These are phyloP conservation scores for Diplodia mutila DNA, from an alignment of 2,329 filamentous ascomycete species.

Conservation along the genomic window DNA sequence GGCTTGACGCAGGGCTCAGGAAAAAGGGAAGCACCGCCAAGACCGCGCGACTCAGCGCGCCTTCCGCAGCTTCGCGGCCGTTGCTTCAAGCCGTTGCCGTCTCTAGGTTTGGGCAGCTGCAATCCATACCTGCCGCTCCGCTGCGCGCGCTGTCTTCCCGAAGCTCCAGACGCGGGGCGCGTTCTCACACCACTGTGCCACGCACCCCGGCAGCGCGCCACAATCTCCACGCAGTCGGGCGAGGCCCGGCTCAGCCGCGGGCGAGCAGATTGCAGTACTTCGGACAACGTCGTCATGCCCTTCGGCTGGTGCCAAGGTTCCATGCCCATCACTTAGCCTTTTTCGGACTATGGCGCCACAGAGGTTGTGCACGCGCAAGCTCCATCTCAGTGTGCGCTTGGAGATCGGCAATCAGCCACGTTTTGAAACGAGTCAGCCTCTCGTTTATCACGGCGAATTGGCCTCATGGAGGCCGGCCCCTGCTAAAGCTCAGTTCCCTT, in stretches of 20 bases:
- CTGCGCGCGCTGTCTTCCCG: background rate
- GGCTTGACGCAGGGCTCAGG: slow-evolving; percentile 12
- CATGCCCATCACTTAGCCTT: background rate
- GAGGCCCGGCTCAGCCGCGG: background rate
- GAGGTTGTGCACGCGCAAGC: background rate
- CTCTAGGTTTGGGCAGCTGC: background rate
- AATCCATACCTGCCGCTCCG: background rate
- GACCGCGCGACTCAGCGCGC: background rate
- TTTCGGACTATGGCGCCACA: slow-evolving; percentile 2
- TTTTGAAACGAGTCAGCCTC: slow-evolving; percentile 16
- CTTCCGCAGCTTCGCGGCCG: slow-evolving; percentile 5
- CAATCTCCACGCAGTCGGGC: background rate
- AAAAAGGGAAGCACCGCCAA: slow-evolving; percentile 1
- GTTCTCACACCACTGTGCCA: slow-evolving; percentile 6
- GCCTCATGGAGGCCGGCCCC: background rate
- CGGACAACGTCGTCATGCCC: slow-evolving; percentile 10
- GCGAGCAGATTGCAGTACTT: slow-evolving; percentile 14
- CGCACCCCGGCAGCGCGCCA: background rate
- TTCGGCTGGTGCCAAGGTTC: background rate
- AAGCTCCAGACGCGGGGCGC: background rate
- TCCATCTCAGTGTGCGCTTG: background rate
- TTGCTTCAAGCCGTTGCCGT: background rate
- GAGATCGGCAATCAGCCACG: background rate
- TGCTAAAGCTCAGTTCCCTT: too few species aligned
- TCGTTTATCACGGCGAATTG: slow-evolving; percentile 8